Evolutionary conservation across 108 stramenopile species (phyloP).

Genomic region (Nannochloropsis gaditana): DNA sequence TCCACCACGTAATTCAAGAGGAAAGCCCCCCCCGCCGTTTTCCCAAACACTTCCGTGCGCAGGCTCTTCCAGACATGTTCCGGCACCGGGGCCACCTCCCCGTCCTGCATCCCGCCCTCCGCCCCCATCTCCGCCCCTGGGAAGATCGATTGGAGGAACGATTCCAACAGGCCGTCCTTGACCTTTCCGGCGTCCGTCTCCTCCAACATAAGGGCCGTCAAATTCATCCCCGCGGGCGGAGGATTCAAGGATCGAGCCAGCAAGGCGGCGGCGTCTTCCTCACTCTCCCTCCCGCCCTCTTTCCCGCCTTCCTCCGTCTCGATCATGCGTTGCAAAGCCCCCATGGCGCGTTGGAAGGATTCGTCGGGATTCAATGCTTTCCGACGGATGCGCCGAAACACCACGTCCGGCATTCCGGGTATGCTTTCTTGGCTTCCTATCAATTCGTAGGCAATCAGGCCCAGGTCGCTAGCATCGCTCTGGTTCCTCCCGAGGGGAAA

Average conservation of each 20-base stretch:
- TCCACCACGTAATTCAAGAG: background rate
- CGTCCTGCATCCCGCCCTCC: background rate
- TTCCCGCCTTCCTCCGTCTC: background rate
- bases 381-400: background rate
- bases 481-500: background rate
- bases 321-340: background rate
- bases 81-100: background rate
- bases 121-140: background rate
- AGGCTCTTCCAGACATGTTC: background rate
- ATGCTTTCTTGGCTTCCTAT: background rate
- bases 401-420: background rate
- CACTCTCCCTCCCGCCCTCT: background rate
- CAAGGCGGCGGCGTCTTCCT: background rate
- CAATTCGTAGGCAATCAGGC: background rate
- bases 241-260: background rate
- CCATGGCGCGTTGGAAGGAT: background rate
- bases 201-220: background rate
- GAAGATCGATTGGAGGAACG: background rate
- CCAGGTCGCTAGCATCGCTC: background rate
- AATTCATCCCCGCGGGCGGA: background rate
- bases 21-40: background rate
- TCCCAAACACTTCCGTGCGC: background rate
- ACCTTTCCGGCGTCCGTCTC: background rate
- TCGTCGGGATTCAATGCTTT: constrained; percentile 6
- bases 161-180: background rate